Conservation (phyloP, 2,329 filamentous ascomycete genomes). For the Pyrenochaeta sp. region DNA sequence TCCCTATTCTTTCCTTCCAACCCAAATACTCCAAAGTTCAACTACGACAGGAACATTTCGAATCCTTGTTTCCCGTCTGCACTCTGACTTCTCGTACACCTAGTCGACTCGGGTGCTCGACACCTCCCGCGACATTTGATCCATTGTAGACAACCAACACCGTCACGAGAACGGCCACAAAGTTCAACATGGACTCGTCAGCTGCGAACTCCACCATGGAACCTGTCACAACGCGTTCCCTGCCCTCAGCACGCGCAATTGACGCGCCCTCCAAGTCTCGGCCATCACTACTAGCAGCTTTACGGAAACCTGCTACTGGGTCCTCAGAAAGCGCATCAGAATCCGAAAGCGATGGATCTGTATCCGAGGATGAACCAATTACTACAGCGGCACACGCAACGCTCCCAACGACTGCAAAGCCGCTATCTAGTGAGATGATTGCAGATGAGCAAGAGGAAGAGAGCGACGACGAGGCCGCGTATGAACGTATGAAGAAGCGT, state of each 20-base stretch:
- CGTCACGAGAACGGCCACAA: too few relatives aligned
- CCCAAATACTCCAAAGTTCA: too few relatives aligned
- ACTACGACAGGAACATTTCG: too few relatives aligned
- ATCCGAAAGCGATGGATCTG: constrained; percentile 41
- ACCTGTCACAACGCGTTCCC: neutral
- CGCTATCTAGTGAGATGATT: constrained; percentile 1
- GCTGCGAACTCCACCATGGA: neutral
- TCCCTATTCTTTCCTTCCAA: constrained; percentile 2
- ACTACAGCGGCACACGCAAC: constrained; percentile 47
- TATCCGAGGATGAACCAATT: constrained; percentile 29
- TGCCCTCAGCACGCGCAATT: constrained; percentile 8
- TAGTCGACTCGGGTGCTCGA: too few relatives aligned
- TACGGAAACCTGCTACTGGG: constrained; percentile 22
- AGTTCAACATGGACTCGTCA: neutral
- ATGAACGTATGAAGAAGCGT: constrained; percentile 57
- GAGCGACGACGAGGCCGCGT: constrained; percentile 50
- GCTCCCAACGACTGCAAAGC: neutral
- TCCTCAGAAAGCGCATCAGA: constrained; percentile 52
- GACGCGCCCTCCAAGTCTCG: constrained; percentile 29
- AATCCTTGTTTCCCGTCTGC: too few relatives aligned
- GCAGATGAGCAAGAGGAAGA: constrained; percentile 31
- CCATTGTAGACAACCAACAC: too few relatives aligned
- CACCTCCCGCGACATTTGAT: too few relatives aligned
- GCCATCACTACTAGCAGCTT: constrained; percentile 27
- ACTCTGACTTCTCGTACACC: too few relatives aligned